phyloP scores from a whole-genome alignment of 2,329 filamentous ascomycete species.

The Claviceps spartinae region DNA sequence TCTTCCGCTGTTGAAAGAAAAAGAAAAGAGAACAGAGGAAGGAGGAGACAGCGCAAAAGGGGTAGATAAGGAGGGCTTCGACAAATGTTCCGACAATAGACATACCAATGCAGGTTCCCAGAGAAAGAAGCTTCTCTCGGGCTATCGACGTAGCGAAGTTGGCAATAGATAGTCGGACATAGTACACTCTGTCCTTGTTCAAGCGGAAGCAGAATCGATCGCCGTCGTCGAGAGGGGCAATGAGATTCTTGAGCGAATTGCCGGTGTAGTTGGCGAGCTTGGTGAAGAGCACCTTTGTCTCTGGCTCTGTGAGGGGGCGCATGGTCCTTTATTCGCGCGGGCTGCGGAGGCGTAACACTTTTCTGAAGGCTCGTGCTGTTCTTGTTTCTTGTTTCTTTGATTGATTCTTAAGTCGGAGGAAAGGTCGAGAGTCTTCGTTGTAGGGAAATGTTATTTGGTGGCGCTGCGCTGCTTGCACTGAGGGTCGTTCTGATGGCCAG shows the following conservation, averaged over 20 bases:
- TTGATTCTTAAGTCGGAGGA: neutral
- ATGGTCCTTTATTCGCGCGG: conserved; percentile 29
- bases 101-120: conserved; percentile 71
- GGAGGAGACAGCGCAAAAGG: conserved; percentile 6
- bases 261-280: conserved; percentile 94
- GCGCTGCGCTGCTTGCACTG: neutral
- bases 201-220: conserved; percentile 81
- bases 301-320: conserved; percentile 68
- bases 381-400: neutral
- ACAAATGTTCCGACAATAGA: neutral
- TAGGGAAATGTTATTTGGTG: neutral
- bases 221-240: conserved; percentile 55
- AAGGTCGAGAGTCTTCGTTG: neutral
- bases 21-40: neutral
- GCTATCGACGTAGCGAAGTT: conserved; percentile 82
- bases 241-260: conserved; percentile 71
- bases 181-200: conserved; percentile 76
- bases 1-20: neutral
- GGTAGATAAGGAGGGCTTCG: no score
- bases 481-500: neutral
- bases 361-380: neutral
- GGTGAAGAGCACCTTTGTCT: conserved; percentile 71
- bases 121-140: conserved; percentile 66
- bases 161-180: conserved; percentile 76
- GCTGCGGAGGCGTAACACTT: neutral